A percentile compares a stretch with the other conserved stretches of the same genome.
These are phyloP conservation scores for Brassica nigra DNA, from an alignment of 345 rosid species.

Conservation along the genomic window DNA sequence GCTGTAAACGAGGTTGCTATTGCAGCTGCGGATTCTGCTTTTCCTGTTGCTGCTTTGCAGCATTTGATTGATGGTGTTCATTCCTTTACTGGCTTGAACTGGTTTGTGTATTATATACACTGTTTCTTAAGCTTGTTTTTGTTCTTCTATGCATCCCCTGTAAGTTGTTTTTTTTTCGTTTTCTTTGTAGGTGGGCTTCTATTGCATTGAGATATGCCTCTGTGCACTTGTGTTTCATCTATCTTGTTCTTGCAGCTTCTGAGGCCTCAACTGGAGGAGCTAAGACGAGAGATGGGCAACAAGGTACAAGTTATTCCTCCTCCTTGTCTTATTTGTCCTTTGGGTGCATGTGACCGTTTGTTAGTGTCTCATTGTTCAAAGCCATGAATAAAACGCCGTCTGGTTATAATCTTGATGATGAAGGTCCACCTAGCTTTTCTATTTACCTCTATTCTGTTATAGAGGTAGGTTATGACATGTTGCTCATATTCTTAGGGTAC, in stretches of 20 bases:
- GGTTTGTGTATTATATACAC: slow-evolving; percentile 37
- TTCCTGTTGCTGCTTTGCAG: slow-evolving; percentile 66
- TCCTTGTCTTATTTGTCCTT: slow-evolving; percentile 11
- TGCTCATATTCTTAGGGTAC: slow-evolving; percentile 6
- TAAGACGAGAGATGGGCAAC: slow-evolving; percentile 39
- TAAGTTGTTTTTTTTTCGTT: too few species aligned
- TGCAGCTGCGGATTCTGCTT: slow-evolving; percentile 76
- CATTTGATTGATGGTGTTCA: slow-evolving; percentile 59
- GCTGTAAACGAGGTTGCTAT: slow-evolving; percentile 60
- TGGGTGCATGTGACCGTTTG: not conserved
- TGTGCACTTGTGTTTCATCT: not conserved
- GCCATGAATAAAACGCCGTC: not conserved
- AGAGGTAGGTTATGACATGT: too few species aligned
- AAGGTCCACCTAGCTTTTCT: too few species aligned
- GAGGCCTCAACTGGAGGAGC: slow-evolving; percentile 50
- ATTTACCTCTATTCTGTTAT: too few species aligned
- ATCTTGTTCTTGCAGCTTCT: slow-evolving; percentile 38
- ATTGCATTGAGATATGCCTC: not conserved
- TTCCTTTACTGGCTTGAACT: slow-evolving; percentile 59
- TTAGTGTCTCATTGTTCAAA: slow-evolving; percentile 3
- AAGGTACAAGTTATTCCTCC: slow-evolving; percentile 27
- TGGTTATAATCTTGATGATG: not conserved
- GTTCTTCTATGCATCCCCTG: too few species aligned
- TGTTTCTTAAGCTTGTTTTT: too few species aligned
- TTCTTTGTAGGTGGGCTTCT: too few species aligned